Conservation (phyloP, 1,284 basidiomycete species). For the Mixia osmundae region DNA sequence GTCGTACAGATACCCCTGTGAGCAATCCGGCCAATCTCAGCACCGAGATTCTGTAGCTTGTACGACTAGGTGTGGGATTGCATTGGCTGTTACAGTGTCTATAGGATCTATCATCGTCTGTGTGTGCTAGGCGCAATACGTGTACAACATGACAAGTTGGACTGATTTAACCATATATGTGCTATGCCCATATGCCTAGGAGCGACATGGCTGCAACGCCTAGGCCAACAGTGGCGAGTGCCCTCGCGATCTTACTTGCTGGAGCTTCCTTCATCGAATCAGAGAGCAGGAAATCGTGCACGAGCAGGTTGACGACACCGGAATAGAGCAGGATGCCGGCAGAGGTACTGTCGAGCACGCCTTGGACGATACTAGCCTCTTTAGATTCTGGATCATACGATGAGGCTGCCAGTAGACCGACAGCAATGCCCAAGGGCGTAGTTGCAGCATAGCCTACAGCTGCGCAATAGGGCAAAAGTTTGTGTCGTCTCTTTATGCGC, state of each 20-base stretch:
- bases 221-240: slow-evolving; percentile 19
- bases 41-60: no score
- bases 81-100: no score
- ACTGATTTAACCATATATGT: no score
- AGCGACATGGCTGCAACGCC: slow-evolving; percentile 27
- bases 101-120: no score
- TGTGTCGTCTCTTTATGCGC: slow-evolving; percentile 34
- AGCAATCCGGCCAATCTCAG: no score
- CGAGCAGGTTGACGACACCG: background rate
- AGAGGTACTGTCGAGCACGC: slow-evolving; percentile 58
- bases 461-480: slow-evolving; percentile 38
- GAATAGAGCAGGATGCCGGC: slow-evolving; percentile 42
- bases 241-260: slow-evolving; percentile 14
- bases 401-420: no score
- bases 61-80: no score
- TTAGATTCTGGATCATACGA: background rate
- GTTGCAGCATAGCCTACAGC: slow-evolving; percentile 45
- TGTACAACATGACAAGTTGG: no score
- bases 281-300: slow-evolving; percentile 15
- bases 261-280: slow-evolving; percentile 20
- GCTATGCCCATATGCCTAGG: no score
- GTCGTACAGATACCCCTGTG: no score
- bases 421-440: background rate
- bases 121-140: no score
- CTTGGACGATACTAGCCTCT: slow-evolving; percentile 20